These are phyloP conservation scores for Omphalea diandra DNA, from an alignment of 441 rosid species.

Conservation along the genomic window DNA sequence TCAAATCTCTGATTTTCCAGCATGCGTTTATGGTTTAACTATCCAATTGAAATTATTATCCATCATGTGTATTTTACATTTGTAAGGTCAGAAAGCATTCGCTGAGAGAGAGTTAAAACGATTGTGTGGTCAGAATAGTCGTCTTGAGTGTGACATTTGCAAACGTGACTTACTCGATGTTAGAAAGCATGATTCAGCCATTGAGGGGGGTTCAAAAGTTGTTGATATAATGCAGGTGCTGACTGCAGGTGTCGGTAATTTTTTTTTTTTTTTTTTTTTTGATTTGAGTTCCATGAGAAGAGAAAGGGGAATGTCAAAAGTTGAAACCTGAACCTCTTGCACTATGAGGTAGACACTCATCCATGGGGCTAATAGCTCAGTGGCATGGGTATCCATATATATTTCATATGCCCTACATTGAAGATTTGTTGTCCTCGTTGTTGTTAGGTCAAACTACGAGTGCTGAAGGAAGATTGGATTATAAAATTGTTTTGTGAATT, in stretches of 20 bases:
- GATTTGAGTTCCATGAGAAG: too few relatives aligned
- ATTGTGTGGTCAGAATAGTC: conserved; percentile 70
- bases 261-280: too few relatives aligned
- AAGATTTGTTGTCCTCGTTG: neutral
- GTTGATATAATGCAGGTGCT: conserved; percentile 40
- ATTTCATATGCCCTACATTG: neutral
- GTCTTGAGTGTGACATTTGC: conserved; percentile 83
- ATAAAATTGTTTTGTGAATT: neutral
- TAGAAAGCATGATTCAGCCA: conserved; percentile 66
- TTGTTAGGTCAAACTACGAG: neutral
- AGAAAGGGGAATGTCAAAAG: too few relatives aligned
- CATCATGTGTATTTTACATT: conserved; percentile 12
- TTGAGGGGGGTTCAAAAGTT: conserved; percentile 48
- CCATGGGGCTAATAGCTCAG: too few relatives aligned
- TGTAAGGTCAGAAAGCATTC: conserved; percentile 84
- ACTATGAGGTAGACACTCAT: too few relatives aligned
- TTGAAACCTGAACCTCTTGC: too few relatives aligned
- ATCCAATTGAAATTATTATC: conserved; percentile 6
- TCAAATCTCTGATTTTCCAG: conserved; percentile 9
- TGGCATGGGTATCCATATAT: neutral
- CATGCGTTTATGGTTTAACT: conserved; percentile 10
- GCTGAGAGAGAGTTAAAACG: conserved; percentile 80
- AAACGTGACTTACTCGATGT: conserved; percentile 79
- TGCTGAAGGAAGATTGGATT: neutral
- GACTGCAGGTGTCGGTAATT: neutral